Base-by-base conservation (phyloP, 208 protist species). In the Acanthamoeba lenticulata region DNA sequence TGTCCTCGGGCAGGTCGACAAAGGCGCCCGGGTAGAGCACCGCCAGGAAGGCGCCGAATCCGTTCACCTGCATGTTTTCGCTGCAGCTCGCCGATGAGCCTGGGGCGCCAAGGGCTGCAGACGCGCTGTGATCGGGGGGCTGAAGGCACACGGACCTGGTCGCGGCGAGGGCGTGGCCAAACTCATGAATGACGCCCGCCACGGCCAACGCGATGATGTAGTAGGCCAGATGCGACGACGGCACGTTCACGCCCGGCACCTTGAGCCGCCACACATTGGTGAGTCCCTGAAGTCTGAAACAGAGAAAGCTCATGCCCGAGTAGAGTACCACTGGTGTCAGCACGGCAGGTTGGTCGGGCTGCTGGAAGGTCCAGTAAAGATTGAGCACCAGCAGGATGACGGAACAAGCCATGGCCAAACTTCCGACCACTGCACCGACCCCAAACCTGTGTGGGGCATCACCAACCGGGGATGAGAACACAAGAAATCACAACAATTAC, bases 201-300 rank as follows among this genome's bases (percentile, higher is more conserved):
- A 92, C 88, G 29, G 45, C 42, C 38, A 92, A 36, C 38, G 88
- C 88, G n/a, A 92, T 77, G 27, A 92, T 24, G 40, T 92, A 92
- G 38, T 92, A 92, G 32, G 21, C 57, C 40, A 92, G 13, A n/a
- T 92, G 88, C 24, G 88, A 92, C 15, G 88, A 55, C 6, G 88
- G 88, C 38, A 92, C 88, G 29, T 92, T 92, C 32, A 92, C 88
- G 57, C 88, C 88, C 5, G 88, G 88, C 40, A 92, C 45, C 88
- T 92, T 21, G 5, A 17, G 2, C 24, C 7, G 27, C 38, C 42
- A 27, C 65, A 19, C 42, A 81, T n/a, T 36, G 36, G 9, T 5
- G 27, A 7, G 19, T 49, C 9, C 24, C 29, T 24, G 2, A 1
- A 77, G 34, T 44, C 24, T 11, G 55, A 24, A 29, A 24, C 24